Conservation (phyloP, 2,329 filamentous ascomycete species). For the Colletotrichum tropicale region DNA sequence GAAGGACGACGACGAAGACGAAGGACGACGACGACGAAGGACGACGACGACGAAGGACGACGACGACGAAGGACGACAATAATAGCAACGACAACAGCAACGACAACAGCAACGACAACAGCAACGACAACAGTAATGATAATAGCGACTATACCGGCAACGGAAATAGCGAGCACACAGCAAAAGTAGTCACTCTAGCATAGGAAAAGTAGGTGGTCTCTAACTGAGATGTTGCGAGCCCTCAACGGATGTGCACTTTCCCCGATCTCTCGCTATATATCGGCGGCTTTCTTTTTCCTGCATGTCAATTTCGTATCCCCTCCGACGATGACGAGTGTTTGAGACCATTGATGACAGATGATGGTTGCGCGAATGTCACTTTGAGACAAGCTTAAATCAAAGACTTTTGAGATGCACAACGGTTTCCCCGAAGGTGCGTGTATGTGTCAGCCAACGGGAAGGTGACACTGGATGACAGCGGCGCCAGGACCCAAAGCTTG, state of each 20-base stretch:
- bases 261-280: no score
- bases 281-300: background rate
- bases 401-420: background rate
- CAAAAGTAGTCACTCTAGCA: no score
- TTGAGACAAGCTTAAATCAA: background rate
- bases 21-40: no score
- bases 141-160: no score
- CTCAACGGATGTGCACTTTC: accelerated
- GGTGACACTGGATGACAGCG: slow-evolving; percentile 10
- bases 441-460: background rate
- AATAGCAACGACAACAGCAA: no score
- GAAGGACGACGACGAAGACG: no score
- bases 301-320: background rate
- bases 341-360: background rate
- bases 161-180: no score
- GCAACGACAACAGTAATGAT: no score
- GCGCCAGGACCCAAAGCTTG: background rate
- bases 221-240: background rate
- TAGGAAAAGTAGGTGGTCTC: no score
- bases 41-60: no score
- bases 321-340: background rate
- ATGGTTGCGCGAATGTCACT: background rate
- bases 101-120: no score
- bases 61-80: no score
- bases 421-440: background rate